These are phyloP conservation scores for Nicotiana knightiana DNA, from an alignment of 257 asterid genomes.

Conservation along the genomic window DNA sequence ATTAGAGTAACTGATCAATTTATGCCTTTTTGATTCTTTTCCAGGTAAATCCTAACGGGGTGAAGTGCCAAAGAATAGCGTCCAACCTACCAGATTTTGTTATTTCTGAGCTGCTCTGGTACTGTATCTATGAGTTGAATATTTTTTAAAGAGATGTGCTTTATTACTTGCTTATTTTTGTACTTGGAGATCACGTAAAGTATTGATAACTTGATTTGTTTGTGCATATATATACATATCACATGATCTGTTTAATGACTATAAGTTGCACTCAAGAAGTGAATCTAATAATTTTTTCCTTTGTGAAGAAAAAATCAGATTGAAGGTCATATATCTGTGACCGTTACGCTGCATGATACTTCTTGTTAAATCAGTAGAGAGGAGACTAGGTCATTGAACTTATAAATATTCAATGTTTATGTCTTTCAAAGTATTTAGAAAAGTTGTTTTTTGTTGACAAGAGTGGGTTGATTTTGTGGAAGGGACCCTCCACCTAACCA, in stretches of 20 bases:
- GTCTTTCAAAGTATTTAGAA: neutral
- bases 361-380: neutral
- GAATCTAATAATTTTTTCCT: neutral
- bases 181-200: neutral
- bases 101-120: constrained; percentile 76
- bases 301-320: neutral
- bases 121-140: constrained; percentile 9
- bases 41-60: constrained; percentile 70
- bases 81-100: constrained; percentile 52
- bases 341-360: neutral
- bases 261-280: neutral
- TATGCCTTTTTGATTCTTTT: constrained; percentile 14
- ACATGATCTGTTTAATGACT: neutral
- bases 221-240: neutral
- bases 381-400: neutral
- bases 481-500: neutral
- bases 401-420: neutral
- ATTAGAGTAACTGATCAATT: neutral
- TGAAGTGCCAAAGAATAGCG: constrained; percentile 54
- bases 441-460: neutral
- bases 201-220: neutral
- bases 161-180: constrained; percentile 2
- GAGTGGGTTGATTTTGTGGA: neutral
- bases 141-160: neutral
- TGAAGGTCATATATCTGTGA: neutral